Base-by-base conservation (phyloP, 768 basidiomycete genomes). In the Phallus indusiatus region DNA sequence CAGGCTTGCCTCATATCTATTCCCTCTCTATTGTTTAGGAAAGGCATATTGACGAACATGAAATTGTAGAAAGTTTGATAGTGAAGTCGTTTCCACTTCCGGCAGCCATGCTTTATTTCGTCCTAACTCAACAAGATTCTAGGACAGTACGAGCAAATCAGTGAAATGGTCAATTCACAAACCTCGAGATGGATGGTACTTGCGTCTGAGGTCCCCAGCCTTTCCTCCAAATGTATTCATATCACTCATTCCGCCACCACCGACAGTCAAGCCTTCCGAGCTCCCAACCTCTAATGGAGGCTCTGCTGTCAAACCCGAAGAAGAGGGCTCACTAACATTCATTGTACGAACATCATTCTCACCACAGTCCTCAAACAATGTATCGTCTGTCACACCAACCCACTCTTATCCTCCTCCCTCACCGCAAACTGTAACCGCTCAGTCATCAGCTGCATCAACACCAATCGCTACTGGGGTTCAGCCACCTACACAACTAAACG, bases 121-220 rank as follows among this genome's bases (percentile, higher is more conserved):
- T 20, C 47, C 55, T 48, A 54, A 35, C 33, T 20, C 20, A 21
- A 60, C 14, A 16, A 47, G 0, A 17, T 18, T 11, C 34, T 35
- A 86, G 86, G 85, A 90, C 59, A 86, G 85, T 46, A 76, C 80
- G n/a, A 83, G 80, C 4, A 81, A 79, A 21, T 77, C 78, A 0
- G 68, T 88, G 1, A 77, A 79, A 57, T 92, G 90, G 90, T 81
- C 81, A 10, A 81, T 90, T 24, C 90, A 90, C 67, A 81, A 83
- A 5, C 90, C 90, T 0, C 81, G 83, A 59, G 81, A 85, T 28
- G 90, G 90, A 49, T 92, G 90, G 90, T 92, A 91, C 69, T 82
- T 92, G 60, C 85, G 85, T 47, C 72, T 92, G 22, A 80, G 86
- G 36, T 74, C 86, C 1, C 89, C 90, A 0, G 65, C 76, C 4